These are phyloP conservation scores for Pleodorina starrii DNA, from an alignment of 139 green algal species.

Conservation along the genomic window DNA sequence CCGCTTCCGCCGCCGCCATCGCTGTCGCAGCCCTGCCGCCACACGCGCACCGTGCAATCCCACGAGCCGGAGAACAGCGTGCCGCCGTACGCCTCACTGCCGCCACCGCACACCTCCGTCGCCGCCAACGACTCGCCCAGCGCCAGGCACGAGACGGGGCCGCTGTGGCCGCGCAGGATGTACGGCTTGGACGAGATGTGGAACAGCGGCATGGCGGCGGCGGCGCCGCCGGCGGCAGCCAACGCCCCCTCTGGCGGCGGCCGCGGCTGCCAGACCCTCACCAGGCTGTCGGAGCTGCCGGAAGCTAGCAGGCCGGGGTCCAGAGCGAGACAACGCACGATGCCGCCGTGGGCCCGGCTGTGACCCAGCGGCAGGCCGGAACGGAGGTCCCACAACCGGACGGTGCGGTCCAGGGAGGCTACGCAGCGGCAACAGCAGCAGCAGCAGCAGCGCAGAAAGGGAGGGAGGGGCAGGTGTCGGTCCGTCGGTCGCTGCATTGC, in stretches of 20 bases:
- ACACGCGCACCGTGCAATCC: constrained; percentile 76
- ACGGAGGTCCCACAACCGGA: constrained; percentile 78
- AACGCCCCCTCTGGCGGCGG: neutral
- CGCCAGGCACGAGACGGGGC: constrained; percentile 71
- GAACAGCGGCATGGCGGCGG: constrained; percentile 53
- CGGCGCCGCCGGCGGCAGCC: constrained; percentile 20
- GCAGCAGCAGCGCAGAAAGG: too few relatives aligned
- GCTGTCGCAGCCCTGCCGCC: constrained; percentile 16
- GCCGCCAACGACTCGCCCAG: constrained; percentile 43
- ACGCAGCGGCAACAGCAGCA: neutral
- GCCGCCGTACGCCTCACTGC: neutral
- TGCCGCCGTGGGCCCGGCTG: constrained; percentile 69
- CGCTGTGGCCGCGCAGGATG: constrained; percentile 72
- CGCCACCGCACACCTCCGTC: neutral
- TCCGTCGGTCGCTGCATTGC: too few relatives aligned
- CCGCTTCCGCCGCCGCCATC: neutral
- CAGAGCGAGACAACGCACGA: constrained; percentile 73
- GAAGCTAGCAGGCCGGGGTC: constrained; percentile 58
- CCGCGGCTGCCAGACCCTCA: constrained; percentile 63
- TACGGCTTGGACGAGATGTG: constrained; percentile 54
- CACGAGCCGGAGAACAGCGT: constrained; percentile 65
- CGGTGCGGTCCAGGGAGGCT: constrained; percentile 78
- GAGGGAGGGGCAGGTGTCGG: too few relatives aligned
- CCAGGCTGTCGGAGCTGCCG: constrained; percentile 62
- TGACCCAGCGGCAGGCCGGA: constrained; percentile 66